Evolutionary conservation across 192 early-diverging fungal genomes (phyloP).

Genomic region (Entomortierella beljakovae): DNA sequence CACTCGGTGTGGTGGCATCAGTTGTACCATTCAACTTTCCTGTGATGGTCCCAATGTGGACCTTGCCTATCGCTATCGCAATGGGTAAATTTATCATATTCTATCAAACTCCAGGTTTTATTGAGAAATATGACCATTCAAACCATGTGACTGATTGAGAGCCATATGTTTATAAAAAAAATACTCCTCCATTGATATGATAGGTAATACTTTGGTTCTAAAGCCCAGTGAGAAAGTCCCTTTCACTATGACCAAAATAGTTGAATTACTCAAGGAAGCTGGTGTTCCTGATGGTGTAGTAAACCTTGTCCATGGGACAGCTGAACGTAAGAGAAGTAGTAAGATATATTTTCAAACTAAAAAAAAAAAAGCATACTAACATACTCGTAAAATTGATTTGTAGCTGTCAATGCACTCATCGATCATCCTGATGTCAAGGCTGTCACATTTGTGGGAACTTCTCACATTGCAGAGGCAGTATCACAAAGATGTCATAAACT

Average conservation of each 20-base stretch:
- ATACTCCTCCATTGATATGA: not conserved
- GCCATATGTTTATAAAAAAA: not conserved
- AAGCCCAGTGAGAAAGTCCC: slow-evolving; percentile 90
- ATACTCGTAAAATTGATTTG: slow-evolving; percentile 64
- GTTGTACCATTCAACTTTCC: slow-evolving; percentile 91
- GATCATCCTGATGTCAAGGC: slow-evolving; percentile 74
- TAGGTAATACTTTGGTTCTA: slow-evolving; percentile 76
- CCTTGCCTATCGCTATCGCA: slow-evolving; percentile 79
- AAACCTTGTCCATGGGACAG: slow-evolving; percentile 79
- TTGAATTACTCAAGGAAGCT: slow-evolving; percentile 65
- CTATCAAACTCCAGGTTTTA: not conserved
- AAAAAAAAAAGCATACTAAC: slow-evolving; percentile 62
- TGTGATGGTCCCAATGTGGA: slow-evolving; percentile 89
- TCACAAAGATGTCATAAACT: slow-evolving; percentile 56
- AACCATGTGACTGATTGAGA: not conserved
- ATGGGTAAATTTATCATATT: slow-evolving; percentile 31
- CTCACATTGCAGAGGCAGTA: slow-evolving; percentile 76
- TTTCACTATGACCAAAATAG: slow-evolving; percentile 78
- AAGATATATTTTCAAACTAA: slow-evolving; percentile 20
- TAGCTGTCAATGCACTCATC: slow-evolving; percentile 66
- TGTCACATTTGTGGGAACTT: slow-evolving; percentile 86
- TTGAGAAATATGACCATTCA: not conserved
- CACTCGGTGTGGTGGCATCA: slow-evolving; percentile 80
- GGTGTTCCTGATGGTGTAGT: slow-evolving; percentile 81
- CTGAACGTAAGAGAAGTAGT: slow-evolving; percentile 55